phyloP scores from a whole-genome alignment of 2,329 filamentous ascomycete genomes.

The Aureobasidium sp. region DNA sequence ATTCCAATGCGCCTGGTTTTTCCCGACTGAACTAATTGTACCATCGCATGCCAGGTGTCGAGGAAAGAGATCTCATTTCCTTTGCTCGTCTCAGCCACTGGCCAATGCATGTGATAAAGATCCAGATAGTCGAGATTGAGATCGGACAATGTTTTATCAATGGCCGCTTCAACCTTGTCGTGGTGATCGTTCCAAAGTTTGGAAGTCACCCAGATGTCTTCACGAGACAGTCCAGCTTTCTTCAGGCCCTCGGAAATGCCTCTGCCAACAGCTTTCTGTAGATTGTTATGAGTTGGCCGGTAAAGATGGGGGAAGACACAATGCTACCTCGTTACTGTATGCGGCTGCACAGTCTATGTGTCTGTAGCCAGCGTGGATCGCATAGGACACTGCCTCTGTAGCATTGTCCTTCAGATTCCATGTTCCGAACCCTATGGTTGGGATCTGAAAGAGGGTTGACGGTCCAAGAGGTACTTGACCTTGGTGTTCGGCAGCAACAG shows the following conservation, averaged over 20 bases:
- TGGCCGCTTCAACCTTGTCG: slow-evolving; percentile 25
- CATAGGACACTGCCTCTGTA: slow-evolving; percentile 31
- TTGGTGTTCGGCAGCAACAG: background rate
- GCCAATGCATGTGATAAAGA: slow-evolving; percentile 43
- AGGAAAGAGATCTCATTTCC: slow-evolving; percentile 23
- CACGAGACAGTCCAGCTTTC: slow-evolving; percentile 27
- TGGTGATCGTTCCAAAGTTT: slow-evolving; percentile 36
- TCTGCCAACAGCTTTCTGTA: slow-evolving; percentile 33
- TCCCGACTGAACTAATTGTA: slow-evolving; percentile 52
- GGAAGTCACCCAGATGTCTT: slow-evolving; percentile 34
- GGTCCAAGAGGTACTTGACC: slow-evolving; percentile 24
- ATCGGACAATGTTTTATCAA: slow-evolving; percentile 34
- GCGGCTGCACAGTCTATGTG: slow-evolving; percentile 46
- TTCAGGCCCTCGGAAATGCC: slow-evolving; percentile 34
- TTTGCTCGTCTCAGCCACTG: slow-evolving; percentile 24
- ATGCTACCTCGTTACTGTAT: slow-evolving; percentile 35
- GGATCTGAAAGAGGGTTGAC: slow-evolving; percentile 24
- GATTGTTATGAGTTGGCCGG: background rate
- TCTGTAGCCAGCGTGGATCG: slow-evolving; percentile 45
- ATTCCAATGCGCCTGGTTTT: slow-evolving; percentile 66
- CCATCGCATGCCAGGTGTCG: slow-evolving; percentile 61
- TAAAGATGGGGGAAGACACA: background rate
- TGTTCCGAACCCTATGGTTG: slow-evolving; percentile 33
- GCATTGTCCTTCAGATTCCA: slow-evolving; percentile 33
- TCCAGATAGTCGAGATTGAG: slow-evolving; percentile 37